Conservation (phyloP, 2,329 filamentous ascomycete species). For the Colletotrichum euphorbiae region DNA sequence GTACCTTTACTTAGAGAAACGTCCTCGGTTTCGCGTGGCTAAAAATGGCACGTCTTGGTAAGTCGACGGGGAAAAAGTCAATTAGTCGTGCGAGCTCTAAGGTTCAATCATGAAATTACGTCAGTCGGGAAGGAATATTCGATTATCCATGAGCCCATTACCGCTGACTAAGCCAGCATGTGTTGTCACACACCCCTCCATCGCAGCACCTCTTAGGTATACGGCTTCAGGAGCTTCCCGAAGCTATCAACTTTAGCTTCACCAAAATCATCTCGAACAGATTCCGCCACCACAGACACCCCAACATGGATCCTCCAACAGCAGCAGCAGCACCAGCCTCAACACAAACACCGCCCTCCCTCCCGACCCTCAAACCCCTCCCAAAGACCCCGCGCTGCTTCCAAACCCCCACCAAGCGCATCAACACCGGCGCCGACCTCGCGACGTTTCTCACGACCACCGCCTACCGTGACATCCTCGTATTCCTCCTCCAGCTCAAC, state of each 20-base stretch:
- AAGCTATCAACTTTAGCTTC: neutral
- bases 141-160: neutral
- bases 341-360: slow-evolving; percentile 6
- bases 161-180: neutral
- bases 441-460: slow-evolving; percentile 80
- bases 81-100: neutral
- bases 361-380: slow-evolving; percentile 57
- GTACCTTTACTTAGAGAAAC: neutral
- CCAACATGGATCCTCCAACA: slow-evolving; percentile 23
- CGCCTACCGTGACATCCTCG: slow-evolving; percentile 88
- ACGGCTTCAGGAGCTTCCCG: neutral
- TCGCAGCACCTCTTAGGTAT: neutral
- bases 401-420: slow-evolving; percentile 78
- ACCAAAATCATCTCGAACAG: neutral
- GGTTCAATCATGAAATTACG: slow-evolving; percentile 4
- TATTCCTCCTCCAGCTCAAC: slow-evolving; percentile 91
- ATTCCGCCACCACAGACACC: neutral
- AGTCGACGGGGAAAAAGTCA: neutral
- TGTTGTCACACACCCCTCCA: slow-evolving; percentile 1
- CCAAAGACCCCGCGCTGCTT: slow-evolving; percentile 69
- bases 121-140: neutral
- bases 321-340: slow-evolving; percentile 2
- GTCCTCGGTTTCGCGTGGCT: neutral
- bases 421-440: slow-evolving; percentile 88
- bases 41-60: neutral